Evolutionary conservation across 257 asterid species (phyloP).

Genomic region (Cordia subcordata): DNA sequence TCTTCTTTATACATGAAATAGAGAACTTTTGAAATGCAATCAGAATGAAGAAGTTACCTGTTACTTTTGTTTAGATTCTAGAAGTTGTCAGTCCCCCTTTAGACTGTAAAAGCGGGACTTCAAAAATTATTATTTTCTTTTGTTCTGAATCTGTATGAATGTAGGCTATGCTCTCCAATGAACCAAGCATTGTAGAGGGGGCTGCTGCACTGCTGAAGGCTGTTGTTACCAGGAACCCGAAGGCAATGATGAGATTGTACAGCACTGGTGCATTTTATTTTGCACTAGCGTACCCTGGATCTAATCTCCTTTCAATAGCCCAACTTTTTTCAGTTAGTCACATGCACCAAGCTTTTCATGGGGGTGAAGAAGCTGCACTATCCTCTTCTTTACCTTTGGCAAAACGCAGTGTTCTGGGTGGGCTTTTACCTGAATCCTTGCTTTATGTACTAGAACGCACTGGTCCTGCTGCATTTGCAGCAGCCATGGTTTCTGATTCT

Average conservation of each 20-base stretch:
- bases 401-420: conserved; percentile 96
- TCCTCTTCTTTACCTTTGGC: conserved; percentile 96
- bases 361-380: conserved; percentile 98
- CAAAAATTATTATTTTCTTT: background rate
- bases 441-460: conserved; percentile 96
- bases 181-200: conserved; percentile 84
- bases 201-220: conserved; percentile 95
- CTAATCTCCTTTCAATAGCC: conserved; percentile 88
- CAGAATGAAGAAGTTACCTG: no score
- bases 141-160: conserved; percentile 4
- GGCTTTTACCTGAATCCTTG: conserved; percentile 96
- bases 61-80: no score
- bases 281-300: conserved; percentile 97
- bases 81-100: no score
- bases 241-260: conserved; percentile 93
- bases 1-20: no score
- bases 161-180: conserved; percentile 96
- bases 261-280: conserved; percentile 96
- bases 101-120: no score
- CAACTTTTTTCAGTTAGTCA: conserved; percentile 93
- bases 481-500: conserved; percentile 99
- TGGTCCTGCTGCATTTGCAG: conserved; percentile 91
- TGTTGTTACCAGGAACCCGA: conserved; percentile 89
- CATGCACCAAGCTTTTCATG: conserved; percentile 97
- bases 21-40: no score